Percentiles rank a stretch among this genome's conserved stretches.
phyloP scores from a whole-genome alignment of 495 filamentous ascomycete genomes.

The Penicilliopsis zonata region DNA sequence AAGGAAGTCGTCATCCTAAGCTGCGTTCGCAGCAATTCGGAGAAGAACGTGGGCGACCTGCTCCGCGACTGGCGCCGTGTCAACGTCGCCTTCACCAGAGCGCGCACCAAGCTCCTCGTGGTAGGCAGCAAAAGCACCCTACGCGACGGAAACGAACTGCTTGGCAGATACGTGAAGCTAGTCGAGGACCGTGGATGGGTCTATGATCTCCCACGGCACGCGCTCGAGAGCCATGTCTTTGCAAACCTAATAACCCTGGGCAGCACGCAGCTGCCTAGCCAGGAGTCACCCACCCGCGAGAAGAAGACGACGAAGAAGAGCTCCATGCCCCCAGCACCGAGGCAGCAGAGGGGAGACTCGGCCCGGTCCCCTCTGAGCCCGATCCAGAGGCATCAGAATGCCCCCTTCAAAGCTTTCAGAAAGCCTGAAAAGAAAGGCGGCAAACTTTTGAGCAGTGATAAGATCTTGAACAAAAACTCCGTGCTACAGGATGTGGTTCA shows the following conservation, averaged over 20 bases:
- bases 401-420: slow-evolving; percentile 11
- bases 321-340: background rate
- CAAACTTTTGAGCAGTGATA: slow-evolving; percentile 22
- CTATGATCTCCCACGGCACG: slow-evolving; percentile 51
- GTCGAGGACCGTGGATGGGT: slow-evolving; percentile 67
- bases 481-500: slow-evolving; percentile 44
- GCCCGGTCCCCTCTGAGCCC: slow-evolving; percentile 29
- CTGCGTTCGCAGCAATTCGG: slow-evolving; percentile 76
- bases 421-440: slow-evolving; percentile 27
- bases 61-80: slow-evolving; percentile 86
- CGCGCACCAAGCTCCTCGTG: slow-evolving; percentile 79
- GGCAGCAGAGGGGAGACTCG: no score
- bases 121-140: slow-evolving; percentile 72
- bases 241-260: slow-evolving; percentile 4
- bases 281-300: slow-evolving; percentile 5
- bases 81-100: slow-evolving; percentile 90
- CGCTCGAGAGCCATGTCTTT: slow-evolving; percentile 57
- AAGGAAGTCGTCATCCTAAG: slow-evolving; percentile 82
- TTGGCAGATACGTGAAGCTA: slow-evolving; percentile 59
- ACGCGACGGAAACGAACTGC: slow-evolving; percentile 56
- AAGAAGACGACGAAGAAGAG: slow-evolving; percentile 4
- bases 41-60: slow-evolving; percentile 70
- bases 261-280: slow-evolving; percentile 10
- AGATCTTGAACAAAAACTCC: slow-evolving; percentile 28
- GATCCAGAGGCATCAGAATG: slow-evolving; percentile 11